phyloP scores from a whole-genome alignment of 2,329 filamentous ascomycete genomes.

The Botryotinia calthae region DNA sequence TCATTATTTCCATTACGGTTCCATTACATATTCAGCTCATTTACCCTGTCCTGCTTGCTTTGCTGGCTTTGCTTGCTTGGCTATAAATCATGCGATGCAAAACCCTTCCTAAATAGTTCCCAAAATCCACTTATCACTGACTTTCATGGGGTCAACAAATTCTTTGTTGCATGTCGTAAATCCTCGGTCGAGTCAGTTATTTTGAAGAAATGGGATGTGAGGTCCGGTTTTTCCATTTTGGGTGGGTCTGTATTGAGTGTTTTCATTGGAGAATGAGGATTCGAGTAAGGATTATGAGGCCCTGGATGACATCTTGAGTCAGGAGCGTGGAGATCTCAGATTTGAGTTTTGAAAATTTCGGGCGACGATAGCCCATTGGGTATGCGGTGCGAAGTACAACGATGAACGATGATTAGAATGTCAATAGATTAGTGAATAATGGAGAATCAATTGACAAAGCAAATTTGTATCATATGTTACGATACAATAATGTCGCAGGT shows the following conservation, averaged over 20 bases:
- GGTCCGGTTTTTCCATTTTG: neutral
- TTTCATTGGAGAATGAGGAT: neutral
- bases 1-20: neutral
- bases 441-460: neutral
- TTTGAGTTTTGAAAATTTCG: neutral
- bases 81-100: neutral
- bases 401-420: neutral
- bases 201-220: neutral
- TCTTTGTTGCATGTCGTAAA: constrained; percentile 18
- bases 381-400: neutral
- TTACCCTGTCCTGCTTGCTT: neutral
- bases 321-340: neutral
- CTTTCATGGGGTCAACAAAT: neutral
- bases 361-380: neutral
- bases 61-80: neutral
- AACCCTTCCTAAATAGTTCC: neutral
- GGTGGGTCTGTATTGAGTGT: neutral
- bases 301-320: neutral
- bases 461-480: neutral
- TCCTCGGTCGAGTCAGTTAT: constrained; percentile 20
- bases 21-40: constrained; percentile 2
- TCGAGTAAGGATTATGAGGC: neutral
- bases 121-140: constrained; percentile 11
- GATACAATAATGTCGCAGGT: neutral
- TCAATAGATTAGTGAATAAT: neutral